Percentiles rank a stretch among this genome's conserved stretches.
Conservation (phyloP, 352 stramenopile species). For the Globisporangium takayamanum region DNA sequence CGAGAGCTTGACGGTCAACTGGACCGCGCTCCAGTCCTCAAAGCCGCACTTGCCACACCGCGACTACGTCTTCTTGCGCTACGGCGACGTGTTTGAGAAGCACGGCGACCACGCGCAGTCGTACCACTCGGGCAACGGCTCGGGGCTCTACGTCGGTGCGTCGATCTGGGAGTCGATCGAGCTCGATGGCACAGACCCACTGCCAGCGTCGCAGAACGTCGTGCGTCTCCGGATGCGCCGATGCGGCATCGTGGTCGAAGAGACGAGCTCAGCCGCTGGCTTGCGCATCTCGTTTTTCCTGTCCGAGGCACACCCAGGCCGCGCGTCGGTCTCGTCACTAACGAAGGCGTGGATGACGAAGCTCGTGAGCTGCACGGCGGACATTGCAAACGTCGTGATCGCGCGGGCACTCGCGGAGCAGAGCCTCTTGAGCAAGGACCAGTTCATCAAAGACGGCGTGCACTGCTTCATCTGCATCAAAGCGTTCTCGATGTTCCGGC, state of each 20-base stretch:
- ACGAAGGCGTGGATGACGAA: conserved; percentile 83
- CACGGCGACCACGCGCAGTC: conserved; percentile 47
- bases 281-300: conserved; percentile 70
- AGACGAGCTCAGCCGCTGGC: conserved; percentile 44
- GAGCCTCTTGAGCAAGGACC: conserved; percentile 60
- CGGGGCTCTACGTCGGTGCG: conserved; percentile 62
- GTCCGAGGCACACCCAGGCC: conserved; percentile 67
- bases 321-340: conserved; percentile 59
- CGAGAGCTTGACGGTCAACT: conserved; percentile 73
- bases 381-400: conserved; percentile 64
- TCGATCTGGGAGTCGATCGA: conserved; percentile 85
- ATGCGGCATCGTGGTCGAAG: conserved; percentile 76
- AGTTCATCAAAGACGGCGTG: conserved; percentile 72
- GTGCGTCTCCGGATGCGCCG: conserved; percentile 73
- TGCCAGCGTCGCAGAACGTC: conserved; percentile 72
- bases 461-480: conserved; percentile 73
- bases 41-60: conserved; percentile 80
- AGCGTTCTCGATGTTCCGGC: conserved; percentile 64
- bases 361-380: conserved; percentile 58
- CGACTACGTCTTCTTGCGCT: conserved; percentile 85
- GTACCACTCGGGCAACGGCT: conserved; percentile 44
- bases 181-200: conserved; percentile 63
- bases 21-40: conserved; percentile 72
- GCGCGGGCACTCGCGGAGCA: conserved; percentile 55
- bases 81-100: conserved; percentile 74